phyloP scores from a whole-genome alignment of 176 grass and related monocot species.

The Raddia distichophylla region DNA sequence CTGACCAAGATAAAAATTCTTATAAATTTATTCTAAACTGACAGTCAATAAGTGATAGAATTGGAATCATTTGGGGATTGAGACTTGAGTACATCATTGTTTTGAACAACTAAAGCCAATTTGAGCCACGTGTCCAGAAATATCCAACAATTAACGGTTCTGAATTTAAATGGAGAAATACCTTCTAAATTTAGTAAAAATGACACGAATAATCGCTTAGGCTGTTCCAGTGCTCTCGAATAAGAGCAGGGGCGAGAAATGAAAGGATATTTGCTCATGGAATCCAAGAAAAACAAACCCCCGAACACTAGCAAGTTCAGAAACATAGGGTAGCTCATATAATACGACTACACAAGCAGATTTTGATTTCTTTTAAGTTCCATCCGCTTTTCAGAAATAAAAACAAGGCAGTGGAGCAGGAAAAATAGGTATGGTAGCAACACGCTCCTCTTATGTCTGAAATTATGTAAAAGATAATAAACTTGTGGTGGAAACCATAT shows the following conservation, averaged over 20 bases:
- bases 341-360: neutral
- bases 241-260: neutral
- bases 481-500: neutral
- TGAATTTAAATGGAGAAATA: neutral
- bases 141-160: neutral
- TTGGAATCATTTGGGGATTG: neutral
- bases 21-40: neutral
- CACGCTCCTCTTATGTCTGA: neutral
- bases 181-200: neutral
- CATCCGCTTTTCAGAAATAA: neutral
- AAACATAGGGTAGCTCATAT: neutral
- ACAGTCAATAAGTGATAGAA: neutral
- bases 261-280: neutral
- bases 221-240: neutral
- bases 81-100: neutral
- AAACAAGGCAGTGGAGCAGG: neutral
- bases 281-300: neutral
- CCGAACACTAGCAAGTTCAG: neutral
- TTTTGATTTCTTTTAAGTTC: neutral
- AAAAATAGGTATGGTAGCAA: neutral
- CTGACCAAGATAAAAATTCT: neutral
- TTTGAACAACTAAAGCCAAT: neutral
- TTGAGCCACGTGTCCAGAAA: neutral
- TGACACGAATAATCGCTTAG: neutral
- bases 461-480: constrained; percentile 5